Evolutionary conservation across 2,329 filamentous ascomycete species (phyloP).

Genomic region (Cladosporium sp.): DNA sequence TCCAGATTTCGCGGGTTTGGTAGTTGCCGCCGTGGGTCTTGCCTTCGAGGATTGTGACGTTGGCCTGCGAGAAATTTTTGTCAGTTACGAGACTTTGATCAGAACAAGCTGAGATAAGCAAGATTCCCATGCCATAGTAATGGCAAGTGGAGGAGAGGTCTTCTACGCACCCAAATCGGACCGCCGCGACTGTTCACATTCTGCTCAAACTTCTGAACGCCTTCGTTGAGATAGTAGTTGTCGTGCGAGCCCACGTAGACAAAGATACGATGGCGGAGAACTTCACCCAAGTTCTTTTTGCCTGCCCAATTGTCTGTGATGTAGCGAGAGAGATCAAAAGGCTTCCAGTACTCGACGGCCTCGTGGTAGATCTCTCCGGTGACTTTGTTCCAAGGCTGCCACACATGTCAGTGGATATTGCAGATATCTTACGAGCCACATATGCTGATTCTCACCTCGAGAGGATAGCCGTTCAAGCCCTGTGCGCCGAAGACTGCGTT

Average conservation of each 20-base stretch:
- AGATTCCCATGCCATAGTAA: neutral
- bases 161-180: conserved; percentile 29
- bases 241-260: conserved; percentile 41
- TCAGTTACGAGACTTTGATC: neutral
- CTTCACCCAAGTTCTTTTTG: conserved; percentile 36
- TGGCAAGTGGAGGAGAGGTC: neutral
- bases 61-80: conserved; percentile 25
- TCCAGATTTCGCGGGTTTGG: conserved; percentile 34
- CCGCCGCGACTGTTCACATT: conserved; percentile 37
- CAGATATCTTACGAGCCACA: neutral
- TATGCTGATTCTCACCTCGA: conserved; percentile 27
- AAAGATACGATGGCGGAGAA: conserved; percentile 35
- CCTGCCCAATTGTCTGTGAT: conserved; percentile 38
- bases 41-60: conserved; percentile 37
- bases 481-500: conserved; percentile 36
- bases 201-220: conserved; percentile 39
- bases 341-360: conserved; percentile 41
- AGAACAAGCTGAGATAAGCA: neutral
- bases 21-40: conserved; percentile 39
- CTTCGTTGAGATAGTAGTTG: conserved; percentile 41
- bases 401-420: neutral
- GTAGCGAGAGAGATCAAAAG: conserved; percentile 38
- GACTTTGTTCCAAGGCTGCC: conserved; percentile 40
- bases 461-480: conserved; percentile 37
- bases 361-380: conserved; percentile 41